Conservation (phyloP, 2,329 filamentous ascomycete genomes). For the Geoglossum cookeanum region DNA sequence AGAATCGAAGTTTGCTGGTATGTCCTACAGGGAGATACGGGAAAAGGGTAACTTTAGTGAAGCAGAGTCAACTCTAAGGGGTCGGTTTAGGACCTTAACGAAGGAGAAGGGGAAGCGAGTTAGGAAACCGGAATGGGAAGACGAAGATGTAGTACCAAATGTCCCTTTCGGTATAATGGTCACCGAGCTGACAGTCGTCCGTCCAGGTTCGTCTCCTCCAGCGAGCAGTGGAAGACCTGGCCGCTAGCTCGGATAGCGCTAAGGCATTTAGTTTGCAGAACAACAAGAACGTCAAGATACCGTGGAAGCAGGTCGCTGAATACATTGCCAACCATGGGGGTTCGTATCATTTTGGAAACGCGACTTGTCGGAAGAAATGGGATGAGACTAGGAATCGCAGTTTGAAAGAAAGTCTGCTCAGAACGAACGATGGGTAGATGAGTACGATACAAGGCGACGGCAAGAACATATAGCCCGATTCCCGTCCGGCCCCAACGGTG, state of each 20-base stretch:
- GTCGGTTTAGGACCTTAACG: slow-evolving; percentile 26
- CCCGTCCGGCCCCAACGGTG: neutral
- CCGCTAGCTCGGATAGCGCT: slow-evolving; percentile 4
- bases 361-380: slow-evolving; percentile 45
- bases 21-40: slow-evolving; percentile 30
- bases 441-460: neutral
- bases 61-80: slow-evolving; percentile 28
- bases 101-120: slow-evolving; percentile 26
- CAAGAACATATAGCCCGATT: neutral
- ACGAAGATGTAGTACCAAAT: slow-evolving; percentile 22
- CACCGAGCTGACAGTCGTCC: neutral
- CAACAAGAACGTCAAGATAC: slow-evolving; percentile 22
- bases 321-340: slow-evolving; percentile 33
- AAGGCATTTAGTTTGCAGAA: neutral
- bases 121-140: slow-evolving; percentile 25
- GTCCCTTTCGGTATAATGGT: neutral
- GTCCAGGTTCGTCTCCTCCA: slow-evolving; percentile 21
- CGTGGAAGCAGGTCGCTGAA: slow-evolving; percentile 39
- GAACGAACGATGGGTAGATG: neutral
- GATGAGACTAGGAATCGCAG: slow-evolving; percentile 20
- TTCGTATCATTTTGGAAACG: slow-evolving; percentile 39
- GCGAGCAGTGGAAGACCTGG: slow-evolving; percentile 19
- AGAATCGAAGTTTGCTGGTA: slow-evolving; percentile 21
- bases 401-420: neutral
- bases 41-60: slow-evolving; percentile 23